Percentiles rank a stretch among this genome's conserved stretches.
Evolutionary conservation across 345 rosid genomes (phyloP).

Genomic region (Adansonia digitata): DNA sequence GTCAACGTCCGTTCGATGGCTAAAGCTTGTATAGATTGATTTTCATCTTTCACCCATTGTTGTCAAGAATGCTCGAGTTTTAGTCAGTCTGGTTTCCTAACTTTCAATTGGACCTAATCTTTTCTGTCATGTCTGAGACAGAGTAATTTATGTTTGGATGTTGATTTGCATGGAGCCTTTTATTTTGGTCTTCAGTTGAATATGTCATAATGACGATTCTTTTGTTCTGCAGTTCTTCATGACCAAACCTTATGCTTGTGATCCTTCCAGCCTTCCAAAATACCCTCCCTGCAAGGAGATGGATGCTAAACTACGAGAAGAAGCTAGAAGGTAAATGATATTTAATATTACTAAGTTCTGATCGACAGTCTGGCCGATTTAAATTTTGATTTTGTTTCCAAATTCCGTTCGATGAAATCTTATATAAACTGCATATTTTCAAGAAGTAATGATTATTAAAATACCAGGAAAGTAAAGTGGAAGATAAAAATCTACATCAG

Average conservation of each 20-base stretch:
- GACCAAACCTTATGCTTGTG: slow-evolving; percentile 69
- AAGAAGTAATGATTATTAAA: background rate
- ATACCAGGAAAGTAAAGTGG: background rate
- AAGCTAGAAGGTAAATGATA: slow-evolving; percentile 64
- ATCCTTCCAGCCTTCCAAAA: slow-evolving; percentile 74
- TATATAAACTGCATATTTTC: background rate
- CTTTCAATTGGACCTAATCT: background rate
- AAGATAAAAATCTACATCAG: background rate
- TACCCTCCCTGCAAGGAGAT: slow-evolving; percentile 81
- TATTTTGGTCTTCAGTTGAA: too few species aligned
- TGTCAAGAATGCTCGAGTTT: background rate
- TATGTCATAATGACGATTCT: background rate
- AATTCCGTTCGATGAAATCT: background rate
- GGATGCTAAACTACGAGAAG: slow-evolving; percentile 74
- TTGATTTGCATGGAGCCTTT: too few species aligned
- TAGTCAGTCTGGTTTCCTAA: slow-evolving; percentile 1
- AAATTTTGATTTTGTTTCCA: background rate
- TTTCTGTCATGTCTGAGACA: background rate
- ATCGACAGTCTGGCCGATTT: background rate
- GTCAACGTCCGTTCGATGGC: background rate
- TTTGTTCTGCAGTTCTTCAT: slow-evolving; percentile 56
- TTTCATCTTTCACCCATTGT: background rate
- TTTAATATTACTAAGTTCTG: background rate
- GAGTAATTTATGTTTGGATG: too few species aligned
- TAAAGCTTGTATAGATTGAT: background rate